A percentile compares a stretch with the other conserved stretches of the same genome.
Evolutionary conservation across 495 filamentous ascomycete genomes (phyloP).

Genomic region (Aspergillus heteromorphus): DNA sequence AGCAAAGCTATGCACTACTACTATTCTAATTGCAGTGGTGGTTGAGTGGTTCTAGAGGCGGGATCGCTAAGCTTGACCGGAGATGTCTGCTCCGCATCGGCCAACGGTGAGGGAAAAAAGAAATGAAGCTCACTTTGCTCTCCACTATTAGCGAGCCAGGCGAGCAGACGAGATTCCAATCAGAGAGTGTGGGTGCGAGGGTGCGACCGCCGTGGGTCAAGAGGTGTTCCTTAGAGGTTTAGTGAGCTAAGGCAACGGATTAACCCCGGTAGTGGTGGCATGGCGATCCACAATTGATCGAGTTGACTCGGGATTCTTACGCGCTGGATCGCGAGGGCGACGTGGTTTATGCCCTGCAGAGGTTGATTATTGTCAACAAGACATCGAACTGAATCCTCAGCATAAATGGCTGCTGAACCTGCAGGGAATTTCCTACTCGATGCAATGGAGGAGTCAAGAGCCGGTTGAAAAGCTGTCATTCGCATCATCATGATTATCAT

Average conservation of each 20-base stretch:
- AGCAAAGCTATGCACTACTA: not conserved
- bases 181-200: not conserved
- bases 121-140: constrained; percentile 4
- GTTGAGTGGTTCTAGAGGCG: constrained; percentile 1
- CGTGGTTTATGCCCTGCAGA: not conserved
- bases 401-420: not conserved
- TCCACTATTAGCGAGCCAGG: constrained; percentile 8
- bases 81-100: constrained; percentile 17
- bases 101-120: constrained; percentile 6
- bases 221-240: not conserved
- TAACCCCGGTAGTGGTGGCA: not conserved
- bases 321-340: not conserved
- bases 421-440: not conserved
- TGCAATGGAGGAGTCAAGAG: not conserved
- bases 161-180: constrained; percentile 7
- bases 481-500: not conserved
- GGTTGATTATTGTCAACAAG: not conserved
- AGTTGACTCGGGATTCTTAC: not conserved
- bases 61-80: constrained; percentile 9
- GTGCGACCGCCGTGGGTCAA: constrained; percentile 5
- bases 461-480: not conserved
- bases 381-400: not conserved
- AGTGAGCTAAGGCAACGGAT: not conserved
- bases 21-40: not conserved
- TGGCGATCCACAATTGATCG: not conserved